Conservation (phyloP, 2,329 filamentous ascomycete genomes). For the Xylaria sp. region DNA sequence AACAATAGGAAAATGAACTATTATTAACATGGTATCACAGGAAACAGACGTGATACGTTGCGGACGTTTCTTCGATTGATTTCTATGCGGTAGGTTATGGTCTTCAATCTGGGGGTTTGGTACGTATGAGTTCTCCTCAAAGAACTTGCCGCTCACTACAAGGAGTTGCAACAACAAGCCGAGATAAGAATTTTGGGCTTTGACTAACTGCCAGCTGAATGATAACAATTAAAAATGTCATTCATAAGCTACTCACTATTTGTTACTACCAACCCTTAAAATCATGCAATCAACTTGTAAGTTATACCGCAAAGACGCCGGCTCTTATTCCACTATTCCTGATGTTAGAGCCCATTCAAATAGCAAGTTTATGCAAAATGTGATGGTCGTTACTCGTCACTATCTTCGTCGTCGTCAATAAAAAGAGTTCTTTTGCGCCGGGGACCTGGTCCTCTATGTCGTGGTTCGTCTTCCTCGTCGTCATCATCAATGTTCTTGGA, state of each 20-base stretch:
- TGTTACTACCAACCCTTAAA: not conserved
- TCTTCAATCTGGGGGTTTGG: not conserved
- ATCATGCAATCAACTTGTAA: not conserved
- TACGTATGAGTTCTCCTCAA: not conserved
- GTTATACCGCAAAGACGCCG: constrained; percentile 1
- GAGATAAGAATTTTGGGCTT: not conserved
- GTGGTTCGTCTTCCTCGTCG: constrained; percentile 19
- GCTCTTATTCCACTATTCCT: not conserved
- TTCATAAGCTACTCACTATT: not conserved
- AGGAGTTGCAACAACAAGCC: not conserved
- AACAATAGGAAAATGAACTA: not conserved
- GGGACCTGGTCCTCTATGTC: constrained; percentile 3
- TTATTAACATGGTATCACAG: not conserved
- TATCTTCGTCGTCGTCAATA: constrained; percentile 36
- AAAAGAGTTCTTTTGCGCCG: constrained; percentile 27
- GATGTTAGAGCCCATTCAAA: constrained; percentile 6
- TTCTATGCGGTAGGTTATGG: not conserved
- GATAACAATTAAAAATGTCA: not conserved
- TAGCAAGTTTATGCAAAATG: constrained; percentile 22
- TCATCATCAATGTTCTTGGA: constrained; percentile 19
- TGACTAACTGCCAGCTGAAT: not conserved
- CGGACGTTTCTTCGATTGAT: not conserved
- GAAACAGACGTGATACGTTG: not conserved
- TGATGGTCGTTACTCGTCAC: constrained; percentile 28
- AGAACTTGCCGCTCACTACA: not conserved